A percentile compares a stretch with the other conserved stretches of the same genome.
Evolutionary conservation across 371 early-diverging fungal species (phyloP).

Genomic region (Choanephora cucurbitarum): DNA sequence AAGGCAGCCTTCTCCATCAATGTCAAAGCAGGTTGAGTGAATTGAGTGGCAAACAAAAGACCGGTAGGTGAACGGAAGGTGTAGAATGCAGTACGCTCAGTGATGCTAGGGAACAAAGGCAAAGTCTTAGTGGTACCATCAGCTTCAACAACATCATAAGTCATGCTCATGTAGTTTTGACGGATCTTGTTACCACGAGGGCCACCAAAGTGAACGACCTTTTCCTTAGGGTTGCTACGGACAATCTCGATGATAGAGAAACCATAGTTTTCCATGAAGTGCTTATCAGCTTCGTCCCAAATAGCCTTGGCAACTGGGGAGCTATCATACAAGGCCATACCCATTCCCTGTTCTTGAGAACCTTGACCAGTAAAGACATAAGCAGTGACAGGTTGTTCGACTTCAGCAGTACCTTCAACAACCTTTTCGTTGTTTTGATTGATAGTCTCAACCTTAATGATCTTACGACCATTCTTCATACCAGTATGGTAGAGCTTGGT

Average conservation of each 20-base stretch:
- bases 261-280: conserved; percentile 87
- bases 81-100: conserved; percentile 76
- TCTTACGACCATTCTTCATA: conserved; percentile 96
- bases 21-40: conserved; percentile 93
- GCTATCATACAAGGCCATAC: conserved; percentile 89
- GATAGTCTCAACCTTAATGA: conserved; percentile 90
- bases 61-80: conserved; percentile 93
- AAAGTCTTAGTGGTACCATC: conserved; percentile 73
- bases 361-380: conserved; percentile 98
- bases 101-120: conserved; percentile 91
- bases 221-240: conserved; percentile 84
- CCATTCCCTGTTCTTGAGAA: conserved; percentile 96
- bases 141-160: conserved; percentile 81
- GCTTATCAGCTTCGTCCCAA: conserved; percentile 93
- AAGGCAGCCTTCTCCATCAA: conserved; percentile 94
- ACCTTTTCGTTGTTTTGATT: conserved; percentile 89
- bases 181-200: conserved; percentile 89
- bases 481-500: conserved; percentile 93
- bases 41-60: conserved; percentile 93
- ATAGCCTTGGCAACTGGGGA: conserved; percentile 85
- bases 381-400: conserved; percentile 90
- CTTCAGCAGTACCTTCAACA: conserved; percentile 90
- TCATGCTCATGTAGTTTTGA: conserved; percentile 88
- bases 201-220: conserved; percentile 95
- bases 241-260: conserved; percentile 94